Evolutionary conservation across 2,329 filamentous ascomycete species (phyloP), one percentile per base, ranked within the genome.

Genomic region (Metarhizium robertsii): DNA sequence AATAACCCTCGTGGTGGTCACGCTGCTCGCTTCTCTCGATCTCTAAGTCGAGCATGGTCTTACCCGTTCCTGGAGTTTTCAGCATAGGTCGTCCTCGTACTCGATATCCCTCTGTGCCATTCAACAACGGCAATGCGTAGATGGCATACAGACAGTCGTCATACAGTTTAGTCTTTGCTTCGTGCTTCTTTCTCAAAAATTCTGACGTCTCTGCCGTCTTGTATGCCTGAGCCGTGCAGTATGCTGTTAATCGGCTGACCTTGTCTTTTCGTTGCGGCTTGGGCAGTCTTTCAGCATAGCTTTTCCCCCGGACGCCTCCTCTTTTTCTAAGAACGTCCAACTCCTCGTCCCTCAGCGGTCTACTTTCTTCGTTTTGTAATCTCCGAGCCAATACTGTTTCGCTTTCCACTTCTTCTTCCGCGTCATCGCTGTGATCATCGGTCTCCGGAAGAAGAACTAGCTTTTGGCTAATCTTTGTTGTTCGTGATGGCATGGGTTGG

Each of bases 101-200:
- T 30, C 94, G 80, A 69, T 92, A 96, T 1, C 94, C 92, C 51
- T 95, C 91, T 50, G 78, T 83, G 1, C 92, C 94, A 2, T 90
- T 87, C 54, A 97, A 77, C 16, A 99, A 75, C 5, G 94, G 94
- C 34, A 96, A 75, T 67, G 96, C 92, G 70, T 99, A 99, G 50
- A 96, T 92, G 30, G 87, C 90, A 68, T 99, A 99, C 29, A 99
- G 76, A 67, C 94, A 99, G 70, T 99, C 94, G 69, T 99, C 94
- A 71, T 99, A 99, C 5, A 97, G 79, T 72, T 99, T 99, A 14
- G 92, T 95, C 72, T 91, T 87, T 1, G 92, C 92, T 36, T 88
- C 86, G 72, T 99, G 94, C 65, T 86, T 87, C 60, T 89, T 88
- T 63, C 88, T 87, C 58, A 96, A 77, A 67, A 99, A 99, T 38